These are phyloP conservation scores for Kalanchoe fedtschenkoi DNA, from an alignment of 164 flowering plant species.

Conservation along the genomic window DNA sequence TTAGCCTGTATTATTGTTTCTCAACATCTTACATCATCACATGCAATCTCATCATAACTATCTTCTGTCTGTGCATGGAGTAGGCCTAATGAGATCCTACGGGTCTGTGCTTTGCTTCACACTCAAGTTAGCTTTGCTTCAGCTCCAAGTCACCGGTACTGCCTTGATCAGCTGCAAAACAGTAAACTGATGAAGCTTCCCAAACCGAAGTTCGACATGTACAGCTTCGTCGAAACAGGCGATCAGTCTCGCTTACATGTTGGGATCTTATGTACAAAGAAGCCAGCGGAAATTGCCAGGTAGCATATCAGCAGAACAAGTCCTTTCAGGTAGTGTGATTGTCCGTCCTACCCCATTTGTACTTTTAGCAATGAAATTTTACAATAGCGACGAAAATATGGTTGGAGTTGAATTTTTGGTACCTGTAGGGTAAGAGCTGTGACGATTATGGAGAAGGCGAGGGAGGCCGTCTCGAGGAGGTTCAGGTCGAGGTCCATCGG, in stretches of 20 bases:
- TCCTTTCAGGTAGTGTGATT: slow-evolving; percentile 65
- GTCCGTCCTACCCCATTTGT: slow-evolving; percentile 38
- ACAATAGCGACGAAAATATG: background rate
- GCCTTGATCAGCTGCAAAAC: too few species aligned
- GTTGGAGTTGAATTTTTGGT: background rate
- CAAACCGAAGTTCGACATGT: too few species aligned
- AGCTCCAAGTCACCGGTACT: too few species aligned
- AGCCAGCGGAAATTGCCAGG: slow-evolving; percentile 43
- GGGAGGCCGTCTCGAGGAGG: slow-evolving; percentile 61
- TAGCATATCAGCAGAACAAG: slow-evolving; percentile 46
- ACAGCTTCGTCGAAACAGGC: too few species aligned
- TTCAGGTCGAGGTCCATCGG: slow-evolving; percentile 69
- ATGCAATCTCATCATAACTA: too few species aligned
- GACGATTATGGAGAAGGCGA: slow-evolving; percentile 51
- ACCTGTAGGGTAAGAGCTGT: slow-evolving; percentile 63
- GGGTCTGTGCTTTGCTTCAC: too few species aligned
- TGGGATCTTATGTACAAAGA: slow-evolving; percentile 30
- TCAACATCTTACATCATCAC: too few species aligned
- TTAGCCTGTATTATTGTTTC: too few species aligned
- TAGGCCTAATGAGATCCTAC: too few species aligned
- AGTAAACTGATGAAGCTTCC: too few species aligned
- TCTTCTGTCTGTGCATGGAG: too few species aligned
- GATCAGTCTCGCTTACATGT: slow-evolving; percentile 32
- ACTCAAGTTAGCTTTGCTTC: too few species aligned
- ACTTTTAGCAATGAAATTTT: background rate